Percentiles rank a stretch among this genome's conserved stretches.
Conservation (phyloP, 2,329 filamentous ascomycete species). For the Penicillium sp. region DNA sequence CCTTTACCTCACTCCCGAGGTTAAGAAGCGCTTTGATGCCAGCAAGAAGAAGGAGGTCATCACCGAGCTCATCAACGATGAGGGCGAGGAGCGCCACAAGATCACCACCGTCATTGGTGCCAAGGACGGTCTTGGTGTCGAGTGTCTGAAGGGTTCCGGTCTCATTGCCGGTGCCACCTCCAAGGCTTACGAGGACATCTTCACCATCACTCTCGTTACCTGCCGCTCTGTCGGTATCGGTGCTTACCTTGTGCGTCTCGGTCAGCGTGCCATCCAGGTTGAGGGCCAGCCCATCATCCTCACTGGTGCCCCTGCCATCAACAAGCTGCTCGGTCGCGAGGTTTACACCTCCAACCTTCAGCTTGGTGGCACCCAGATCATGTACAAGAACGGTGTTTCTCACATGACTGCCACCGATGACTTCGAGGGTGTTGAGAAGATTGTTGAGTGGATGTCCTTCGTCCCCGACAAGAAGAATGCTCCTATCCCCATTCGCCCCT, state of each 20-base stretch:
- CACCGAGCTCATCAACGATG: constrained; percentile 81
- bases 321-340: constrained; percentile 96
- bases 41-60: constrained; percentile 73
- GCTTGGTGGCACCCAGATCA: constrained; percentile 99
- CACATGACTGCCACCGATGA: constrained; percentile 98
- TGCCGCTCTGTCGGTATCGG: constrained; percentile 99
- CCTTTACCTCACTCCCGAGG: constrained; percentile 84
- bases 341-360: constrained; percentile 99
- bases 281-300: constrained; percentile 99
- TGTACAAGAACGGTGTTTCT: constrained; percentile 99
- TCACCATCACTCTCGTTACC: constrained; percentile 95
- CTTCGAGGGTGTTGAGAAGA: constrained; percentile 96
- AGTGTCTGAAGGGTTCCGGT: constrained; percentile 95
- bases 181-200: constrained; percentile 96
- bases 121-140: constrained; percentile 95
- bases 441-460: constrained; percentile 97
- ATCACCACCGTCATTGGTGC: constrained; percentile 90
- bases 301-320: constrained; percentile 93
- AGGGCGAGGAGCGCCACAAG: constrained; percentile 88
- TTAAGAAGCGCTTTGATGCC: constrained; percentile 83
- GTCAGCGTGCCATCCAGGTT: constrained; percentile 97
- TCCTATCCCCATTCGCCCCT: constrained; percentile 88
- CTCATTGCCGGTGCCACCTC: constrained; percentile 97
- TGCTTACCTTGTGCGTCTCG: constrained; percentile 96
- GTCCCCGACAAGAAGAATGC: constrained; percentile 93